Evolutionary conservation across 2,329 filamentous ascomycete genomes (phyloP), one percentile per base, ranked within the genome.

Genomic region (Leptographium galeiforme): DNA sequence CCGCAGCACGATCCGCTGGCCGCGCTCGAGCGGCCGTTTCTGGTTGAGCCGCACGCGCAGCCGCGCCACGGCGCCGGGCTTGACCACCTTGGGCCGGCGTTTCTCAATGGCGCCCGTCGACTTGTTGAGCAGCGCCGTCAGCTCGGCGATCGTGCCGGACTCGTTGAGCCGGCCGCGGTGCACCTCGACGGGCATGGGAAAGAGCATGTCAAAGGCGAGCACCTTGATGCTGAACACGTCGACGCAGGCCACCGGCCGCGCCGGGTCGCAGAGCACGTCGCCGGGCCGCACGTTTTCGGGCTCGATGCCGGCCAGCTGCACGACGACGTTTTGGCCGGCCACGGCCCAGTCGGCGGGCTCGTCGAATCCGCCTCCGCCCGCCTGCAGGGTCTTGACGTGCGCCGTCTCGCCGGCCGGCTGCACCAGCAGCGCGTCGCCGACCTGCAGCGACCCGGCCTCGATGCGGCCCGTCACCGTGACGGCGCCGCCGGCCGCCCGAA

Each of bases 271-370:
- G n/a, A 95, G 70, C 18, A 97, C 85, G 63, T 97, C 90, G 19
- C 93, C 93, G 8, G 86, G 77, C 47, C 82, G 80, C 11, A 98
- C 77, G 61, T 96, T 85, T 16, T 87, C 78, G 0, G 87, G 79
- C 61, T 97, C 91, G 63, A 96, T 89, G 59, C 91, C 85, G 10
- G 81, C 76, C 49, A 98, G 75, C 59, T 94, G 85, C n/a, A 98
- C 71, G 0, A 83, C 84, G 16, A 87, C 81, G 56, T 93, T 95
- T 63, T 97, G 89, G 1, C 91, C 91, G 1, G 91, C 90, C 0
- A 59, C 58, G 0, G 59, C 57, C 58, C 58, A 58, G 45, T 59
- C 55, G 87, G 89, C 89, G 5, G 53, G 41, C 12, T 7, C 40
- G 5, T 18, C 40, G 16, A 4, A 8, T 10, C 41, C 41, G 12